These are phyloP conservation scores for Omphalotus guepiniiformis DNA, from an alignment of 768 basidiomycete species.

Conservation along the genomic window DNA sequence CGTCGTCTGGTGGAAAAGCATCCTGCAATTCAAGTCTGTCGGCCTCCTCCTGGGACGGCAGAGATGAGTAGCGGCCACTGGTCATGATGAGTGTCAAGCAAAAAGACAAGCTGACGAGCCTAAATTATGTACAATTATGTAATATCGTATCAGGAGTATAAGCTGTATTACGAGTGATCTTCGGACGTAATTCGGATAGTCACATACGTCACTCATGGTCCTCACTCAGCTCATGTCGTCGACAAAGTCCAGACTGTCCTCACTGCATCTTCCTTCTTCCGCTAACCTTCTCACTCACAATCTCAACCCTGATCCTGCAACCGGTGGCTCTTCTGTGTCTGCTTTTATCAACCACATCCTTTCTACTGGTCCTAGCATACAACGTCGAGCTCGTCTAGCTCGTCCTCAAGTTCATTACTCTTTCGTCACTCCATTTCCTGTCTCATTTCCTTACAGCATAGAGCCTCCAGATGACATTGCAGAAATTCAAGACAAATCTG, in stretches of 20 bases:
- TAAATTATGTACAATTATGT: no score
- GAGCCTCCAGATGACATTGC: slow-evolving; percentile 47
- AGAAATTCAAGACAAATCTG: slow-evolving; percentile 46
- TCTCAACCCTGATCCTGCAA: slow-evolving; percentile 55
- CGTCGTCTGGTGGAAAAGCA: slow-evolving; percentile 67
- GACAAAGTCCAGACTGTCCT: slow-evolving; percentile 39
- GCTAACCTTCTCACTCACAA: slow-evolving; percentile 39
- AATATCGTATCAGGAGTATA: no score
- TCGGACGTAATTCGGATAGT: no score
- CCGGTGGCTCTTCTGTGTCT: slow-evolving; percentile 38
- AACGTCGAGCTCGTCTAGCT: slow-evolving; percentile 65
- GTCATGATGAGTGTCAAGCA: no score
- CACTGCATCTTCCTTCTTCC: slow-evolving; percentile 43
- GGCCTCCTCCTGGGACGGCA: slow-evolving; percentile 42
- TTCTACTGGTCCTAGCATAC: slow-evolving; percentile 52
- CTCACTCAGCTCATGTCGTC: no score
- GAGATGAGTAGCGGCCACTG: slow-evolving; percentile 49
- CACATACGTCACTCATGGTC: no score
- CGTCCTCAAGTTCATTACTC: slow-evolving; percentile 62
- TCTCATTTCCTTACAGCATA: slow-evolving; percentile 81
- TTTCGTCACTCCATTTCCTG: slow-evolving; percentile 78
- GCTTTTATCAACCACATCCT: slow-evolving; percentile 49
- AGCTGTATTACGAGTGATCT: no score
- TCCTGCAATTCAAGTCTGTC: slow-evolving; percentile 67
- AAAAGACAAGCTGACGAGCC: no score